Percentiles rank a stretch among this genome's conserved stretches.
These are phyloP conservation scores for Skeletonema marinoi DNA, from an alignment of 108 stramenopile genomes.

Conservation along the genomic window DNA sequence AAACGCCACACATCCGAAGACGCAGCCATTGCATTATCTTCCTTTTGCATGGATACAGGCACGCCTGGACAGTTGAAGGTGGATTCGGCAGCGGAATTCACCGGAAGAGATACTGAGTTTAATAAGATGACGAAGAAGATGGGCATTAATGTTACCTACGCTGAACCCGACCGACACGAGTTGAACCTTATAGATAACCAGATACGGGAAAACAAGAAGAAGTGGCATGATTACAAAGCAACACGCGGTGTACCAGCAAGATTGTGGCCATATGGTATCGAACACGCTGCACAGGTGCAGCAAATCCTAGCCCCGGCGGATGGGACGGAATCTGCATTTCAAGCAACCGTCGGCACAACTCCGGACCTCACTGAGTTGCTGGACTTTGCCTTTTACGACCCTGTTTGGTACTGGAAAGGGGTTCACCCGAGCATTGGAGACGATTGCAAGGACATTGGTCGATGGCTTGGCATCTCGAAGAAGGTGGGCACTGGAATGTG, in stretches of 20 bases:
- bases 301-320: background rate
- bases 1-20: background rate
- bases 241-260: conserved; percentile 7
- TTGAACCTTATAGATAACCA: background rate
- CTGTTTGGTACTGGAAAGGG: conserved; percentile 30
- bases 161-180: background rate
- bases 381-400: conserved; percentile 51
- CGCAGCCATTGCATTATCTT: background rate
- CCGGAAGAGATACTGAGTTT: background rate
- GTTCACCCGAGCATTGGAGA: conserved; percentile 11
- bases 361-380: conserved; percentile 47
- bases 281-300: conserved; percentile 13
- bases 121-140: background rate
- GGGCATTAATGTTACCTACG: background rate
- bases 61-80: background rate
- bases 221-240: background rate
- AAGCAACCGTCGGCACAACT: conserved; percentile 37
- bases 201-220: conserved; percentile 14
- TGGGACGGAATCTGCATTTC: conserved; percentile 2
- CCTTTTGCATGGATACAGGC: background rate
- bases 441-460: background rate
- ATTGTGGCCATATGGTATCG: conserved; percentile 34
- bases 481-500: conserved; percentile 30
- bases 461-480: conserved; percentile 14
- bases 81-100: background rate